These are phyloP conservation scores for Dicorynia guianensis DNA, from an alignment of 306 rosid genomes.

Conservation along the genomic window DNA sequence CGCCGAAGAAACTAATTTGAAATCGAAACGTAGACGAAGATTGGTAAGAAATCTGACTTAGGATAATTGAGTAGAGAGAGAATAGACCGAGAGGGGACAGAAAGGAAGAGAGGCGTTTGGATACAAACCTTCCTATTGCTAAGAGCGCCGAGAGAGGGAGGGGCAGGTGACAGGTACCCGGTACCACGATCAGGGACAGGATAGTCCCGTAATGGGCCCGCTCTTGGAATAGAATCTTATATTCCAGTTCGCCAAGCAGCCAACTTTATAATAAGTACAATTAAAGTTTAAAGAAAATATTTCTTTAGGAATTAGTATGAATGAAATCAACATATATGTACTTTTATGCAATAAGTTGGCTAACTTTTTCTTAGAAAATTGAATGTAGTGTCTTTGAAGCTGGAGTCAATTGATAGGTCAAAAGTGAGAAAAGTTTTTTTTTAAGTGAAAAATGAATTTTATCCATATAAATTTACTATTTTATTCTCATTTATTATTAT, in stretches of 20 bases:
- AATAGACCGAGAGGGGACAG: neutral
- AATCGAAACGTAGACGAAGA: neutral
- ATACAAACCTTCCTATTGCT: slow-evolving; percentile 18
- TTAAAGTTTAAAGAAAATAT: too few species aligned
- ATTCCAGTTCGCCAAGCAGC: neutral
- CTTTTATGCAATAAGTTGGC: too few species aligned
- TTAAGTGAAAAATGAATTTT: too few species aligned
- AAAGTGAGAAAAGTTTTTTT: too few species aligned
- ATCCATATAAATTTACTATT: too few species aligned
- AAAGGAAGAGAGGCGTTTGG: slow-evolving; percentile 3
- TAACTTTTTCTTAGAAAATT: too few species aligned
- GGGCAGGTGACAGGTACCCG: neutral
- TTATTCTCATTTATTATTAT: too few species aligned
- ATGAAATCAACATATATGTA: too few species aligned
- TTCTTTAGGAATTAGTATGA: too few species aligned
- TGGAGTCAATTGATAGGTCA: too few species aligned
- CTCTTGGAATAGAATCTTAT: neutral
- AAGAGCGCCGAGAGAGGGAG: neutral
- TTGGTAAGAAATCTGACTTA: neutral
- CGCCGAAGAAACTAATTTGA: neutral
- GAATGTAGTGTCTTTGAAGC: too few species aligned
- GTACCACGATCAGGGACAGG: slow-evolving; percentile 3
- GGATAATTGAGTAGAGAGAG: neutral
- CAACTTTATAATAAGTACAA: too few species aligned
- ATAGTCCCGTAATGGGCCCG: neutral